These are phyloP conservation scores for Davidsoniella australis DNA, from an alignment of 2,329 filamentous ascomycete genomes.

Conservation along the genomic window DNA sequence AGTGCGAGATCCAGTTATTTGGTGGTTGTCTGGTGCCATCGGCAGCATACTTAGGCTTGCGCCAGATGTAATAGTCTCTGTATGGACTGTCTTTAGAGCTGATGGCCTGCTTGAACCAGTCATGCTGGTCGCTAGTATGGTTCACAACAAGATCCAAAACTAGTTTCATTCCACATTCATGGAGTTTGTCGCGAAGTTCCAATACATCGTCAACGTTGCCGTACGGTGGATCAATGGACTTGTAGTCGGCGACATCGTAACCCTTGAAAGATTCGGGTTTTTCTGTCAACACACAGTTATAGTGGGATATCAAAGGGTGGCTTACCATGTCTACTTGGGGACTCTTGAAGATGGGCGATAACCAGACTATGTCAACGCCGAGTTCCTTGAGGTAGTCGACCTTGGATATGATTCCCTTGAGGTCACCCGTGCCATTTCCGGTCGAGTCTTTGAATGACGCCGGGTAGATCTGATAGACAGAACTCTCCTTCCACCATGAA, in stretches of 20 bases:
- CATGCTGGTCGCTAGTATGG: slow-evolving; percentile 46
- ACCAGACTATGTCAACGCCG: slow-evolving; percentile 42
- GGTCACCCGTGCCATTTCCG: slow-evolving; percentile 36
- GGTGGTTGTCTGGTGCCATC: slow-evolving; percentile 42
- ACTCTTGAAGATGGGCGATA: slow-evolving; percentile 29
- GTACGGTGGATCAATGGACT: slow-evolving; percentile 46
- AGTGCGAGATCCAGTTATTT: slow-evolving; percentile 33
- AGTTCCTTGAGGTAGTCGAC: slow-evolving; percentile 37
- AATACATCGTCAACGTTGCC: slow-evolving; percentile 53
- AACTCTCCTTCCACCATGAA: slow-evolving; percentile 42
- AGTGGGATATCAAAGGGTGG: slow-evolving; percentile 15
- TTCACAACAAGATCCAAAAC: slow-evolving; percentile 60
- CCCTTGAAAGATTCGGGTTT: slow-evolving; percentile 23
- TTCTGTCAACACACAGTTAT: neutral
- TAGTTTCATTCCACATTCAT: slow-evolving; percentile 48
- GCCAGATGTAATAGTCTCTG: slow-evolving; percentile 50
- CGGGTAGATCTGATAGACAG: slow-evolving; percentile 45
- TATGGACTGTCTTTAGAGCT: slow-evolving; percentile 35
- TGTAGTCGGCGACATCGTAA: slow-evolving; percentile 56
- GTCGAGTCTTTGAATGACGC: slow-evolving; percentile 44
- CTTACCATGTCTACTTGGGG: slow-evolving; percentile 45
- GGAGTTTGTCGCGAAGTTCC: slow-evolving; percentile 39
- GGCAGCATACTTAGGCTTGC: slow-evolving; percentile 35
- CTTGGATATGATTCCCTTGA: slow-evolving; percentile 39
- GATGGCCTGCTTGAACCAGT: slow-evolving; percentile 53